Base-by-base conservation (phyloP, 352 stramenopile species). In the Phytophthora crassamura region DNA sequence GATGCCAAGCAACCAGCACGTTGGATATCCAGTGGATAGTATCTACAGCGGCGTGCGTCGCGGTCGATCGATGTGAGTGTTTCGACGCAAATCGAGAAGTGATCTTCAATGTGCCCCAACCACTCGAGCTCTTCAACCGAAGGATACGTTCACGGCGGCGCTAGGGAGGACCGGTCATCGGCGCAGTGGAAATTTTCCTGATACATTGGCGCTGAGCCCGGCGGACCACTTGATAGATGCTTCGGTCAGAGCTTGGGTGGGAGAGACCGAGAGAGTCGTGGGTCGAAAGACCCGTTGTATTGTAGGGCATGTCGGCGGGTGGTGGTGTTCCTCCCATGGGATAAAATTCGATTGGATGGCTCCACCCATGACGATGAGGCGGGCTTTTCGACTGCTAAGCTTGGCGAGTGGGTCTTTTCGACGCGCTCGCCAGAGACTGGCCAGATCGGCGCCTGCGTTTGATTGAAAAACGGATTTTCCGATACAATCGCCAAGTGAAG, bases 391-490 rank as follows among this genome's bases (percentile, higher is more conserved):
- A 6, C 7, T n/a, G 3, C n/a, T 46, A 46, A 47, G 25, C 36
- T 32, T 22, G 14, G 12, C n/a, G 16, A 7, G 22, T 30, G 59
- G 59, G n/a, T 35, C n/a, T 36, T 50, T 50, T 45, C 15, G 5
- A 1, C 5, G 35, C 12, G 16, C 15, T 53, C 14, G 33, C 16
- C 59, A 60, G 47, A 61, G 45, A 66, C 40, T 32, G 58, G 48
- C 39, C 49, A 32, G 7, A 52, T 30, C 46, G 33, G 18, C 11
- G 16, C 51, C 34, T 16, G 15, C 30, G 49, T 58, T 70, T 64
- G 62, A 70, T 65, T 70, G 62, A 70, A 70, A 70, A 70, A 70
- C 54, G 62, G 62, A 70, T 70, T 70, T 70, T 70, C 30, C 40
- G 36, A 66, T 70, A 56, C 54, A 66, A 67, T 55, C 22, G n/a